Percentiles rank a stretch among this genome's conserved stretches.
phyloP scores from a whole-genome alignment of 306 rosid species.

The Castanea crenata region DNA sequence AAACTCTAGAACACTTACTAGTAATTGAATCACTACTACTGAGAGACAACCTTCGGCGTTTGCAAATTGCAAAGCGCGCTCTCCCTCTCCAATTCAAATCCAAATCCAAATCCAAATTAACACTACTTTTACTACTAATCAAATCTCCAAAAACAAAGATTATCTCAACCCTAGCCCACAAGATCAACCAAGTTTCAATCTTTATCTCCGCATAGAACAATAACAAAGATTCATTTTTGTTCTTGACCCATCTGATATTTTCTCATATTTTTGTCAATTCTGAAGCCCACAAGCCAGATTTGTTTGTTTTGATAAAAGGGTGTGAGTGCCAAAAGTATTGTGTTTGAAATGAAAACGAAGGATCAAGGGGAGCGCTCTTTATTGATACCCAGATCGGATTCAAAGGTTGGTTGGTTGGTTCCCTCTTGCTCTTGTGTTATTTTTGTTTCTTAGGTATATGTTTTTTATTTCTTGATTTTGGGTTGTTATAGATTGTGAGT shows the following conservation, averaged over 20 bases:
- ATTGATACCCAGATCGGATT: conserved; percentile 31
- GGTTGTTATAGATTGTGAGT: conserved; percentile 34
- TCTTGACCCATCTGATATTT: background rate
- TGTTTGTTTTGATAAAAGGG: background rate
- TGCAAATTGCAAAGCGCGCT: conserved; percentile 26
- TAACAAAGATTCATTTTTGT: conserved; percentile 2
- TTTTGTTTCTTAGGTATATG: background rate
- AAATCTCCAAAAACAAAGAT: background rate
- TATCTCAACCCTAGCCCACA: conserved; percentile 25
- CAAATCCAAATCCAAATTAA: background rate
- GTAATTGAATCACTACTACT: too few relatives aligned
- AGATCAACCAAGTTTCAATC: background rate
- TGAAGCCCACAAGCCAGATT: background rate
- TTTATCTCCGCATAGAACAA: background rate
- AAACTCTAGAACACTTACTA: too few relatives aligned
- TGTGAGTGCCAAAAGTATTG: background rate
- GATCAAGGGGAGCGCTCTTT: conserved; percentile 23
- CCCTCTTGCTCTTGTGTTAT: conserved; percentile 7
- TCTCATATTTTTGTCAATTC: background rate
- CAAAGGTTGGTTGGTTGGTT: conserved; percentile 43
- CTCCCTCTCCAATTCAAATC: conserved; percentile 33
- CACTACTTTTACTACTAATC: background rate
- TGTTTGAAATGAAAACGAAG: conserved; percentile 39
- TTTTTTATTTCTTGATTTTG: background rate
- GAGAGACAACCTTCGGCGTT: background rate